Conservation (phyloP, 2,329 filamentous ascomycete genomes). For the Aureobasidium melanogenum region DNA sequence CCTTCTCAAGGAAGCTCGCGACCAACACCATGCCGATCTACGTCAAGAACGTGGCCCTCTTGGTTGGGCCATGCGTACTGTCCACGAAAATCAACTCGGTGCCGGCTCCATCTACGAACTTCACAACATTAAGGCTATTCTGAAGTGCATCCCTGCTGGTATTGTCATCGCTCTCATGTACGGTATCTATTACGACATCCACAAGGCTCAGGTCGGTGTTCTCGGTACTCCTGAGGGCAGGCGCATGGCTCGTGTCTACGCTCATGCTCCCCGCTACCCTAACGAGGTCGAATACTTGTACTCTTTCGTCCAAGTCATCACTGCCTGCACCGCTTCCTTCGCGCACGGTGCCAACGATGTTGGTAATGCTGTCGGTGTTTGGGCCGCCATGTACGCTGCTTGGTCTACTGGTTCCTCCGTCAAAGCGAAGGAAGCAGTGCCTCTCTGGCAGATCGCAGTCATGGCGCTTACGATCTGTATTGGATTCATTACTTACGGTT, state of each 20-base stretch:
- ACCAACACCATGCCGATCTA: conserved; percentile 42
- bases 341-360: conserved; percentile 63
- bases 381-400: conserved; percentile 53
- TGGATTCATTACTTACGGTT: conserved; percentile 54
- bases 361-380: conserved; percentile 54
- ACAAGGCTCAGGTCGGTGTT: conserved; percentile 63
- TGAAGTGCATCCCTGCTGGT: conserved; percentile 61
- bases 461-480: conserved; percentile 46
- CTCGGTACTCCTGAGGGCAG: conserved; percentile 62
- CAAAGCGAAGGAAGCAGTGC: conserved; percentile 55
- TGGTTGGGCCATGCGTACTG: conserved; percentile 74
- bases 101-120: conserved; percentile 65
- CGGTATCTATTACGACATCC: conserved; percentile 74
- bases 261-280: conserved; percentile 50
- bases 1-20: conserved; percentile 32
- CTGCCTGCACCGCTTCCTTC: conserved; percentile 64
- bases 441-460: conserved; percentile 69
- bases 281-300: conserved; percentile 56
- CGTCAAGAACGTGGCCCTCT: conserved; percentile 54
- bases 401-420: conserved; percentile 43
- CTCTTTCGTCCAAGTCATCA: conserved; percentile 34
- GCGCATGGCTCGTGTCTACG: conserved; percentile 55
- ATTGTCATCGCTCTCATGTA: conserved; percentile 57
- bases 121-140: conserved; percentile 56
- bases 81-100: conserved; percentile 65